Evolutionary conservation across 352 stramenopile genomes (phyloP), one percentile per base, ranked within the genome.

Genomic region (Phytophthora colocasiae): DNA sequence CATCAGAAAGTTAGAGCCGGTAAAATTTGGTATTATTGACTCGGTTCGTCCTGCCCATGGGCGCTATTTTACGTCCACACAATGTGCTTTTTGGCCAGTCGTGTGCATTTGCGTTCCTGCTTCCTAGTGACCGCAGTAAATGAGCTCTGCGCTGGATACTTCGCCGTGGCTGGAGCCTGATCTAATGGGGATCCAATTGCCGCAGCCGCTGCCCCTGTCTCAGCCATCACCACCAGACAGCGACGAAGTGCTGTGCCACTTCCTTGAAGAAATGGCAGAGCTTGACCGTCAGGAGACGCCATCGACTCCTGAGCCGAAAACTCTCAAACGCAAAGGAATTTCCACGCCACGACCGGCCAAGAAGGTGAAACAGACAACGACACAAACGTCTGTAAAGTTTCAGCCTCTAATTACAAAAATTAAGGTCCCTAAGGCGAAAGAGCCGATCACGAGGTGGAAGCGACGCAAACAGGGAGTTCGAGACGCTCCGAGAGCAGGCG

Each of bases 211-310:
- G n/a, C 26, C 56, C 45, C 36, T 64, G 36, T 64, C 56, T 64
- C 56, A 64, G 44, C 24, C 41, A 8, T 24, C 61, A 10, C 60
- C 26, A 24, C 22, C 45, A 9, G 63, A 71, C 19, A 46, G 31
- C 15, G 49, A 71, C 57, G 57, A 50, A 11, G 45, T 71, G 22
- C 43, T 80, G 47, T 48, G 55, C 0, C 53, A 61, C 7, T 80
- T 72, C 24, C 53, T 80, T 11, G 65, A 78, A 32, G 73, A 80
- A 24, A 78, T 78, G 73, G 65, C 69, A 36, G 69, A 76, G 58
- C 66, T 75, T 29, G 73, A 80, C 44, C 68, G 63, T 1, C 69
- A 78, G 56, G 65, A 75, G 59, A 41, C 14, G 12, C 57, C 48
- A 15, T 41, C 9, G 34, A 57, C 32, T 11, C 56, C 45, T 6